Percentiles rank a stretch among this genome's conserved stretches.
Evolutionary conservation across 148 eudicot species (phyloP).

Genomic region (Heliamphora exappendiculata): DNA sequence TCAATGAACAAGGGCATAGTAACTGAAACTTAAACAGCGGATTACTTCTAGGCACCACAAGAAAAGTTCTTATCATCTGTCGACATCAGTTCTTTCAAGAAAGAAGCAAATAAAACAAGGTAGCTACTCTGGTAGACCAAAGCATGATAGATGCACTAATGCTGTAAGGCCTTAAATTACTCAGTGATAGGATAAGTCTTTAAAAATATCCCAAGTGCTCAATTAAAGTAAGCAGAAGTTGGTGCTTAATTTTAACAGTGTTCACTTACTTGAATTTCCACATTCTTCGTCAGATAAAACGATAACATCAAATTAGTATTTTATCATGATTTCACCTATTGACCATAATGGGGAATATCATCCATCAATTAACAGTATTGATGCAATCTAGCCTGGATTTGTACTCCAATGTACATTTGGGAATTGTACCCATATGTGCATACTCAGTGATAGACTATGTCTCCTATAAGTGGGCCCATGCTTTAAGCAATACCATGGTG

Average conservation of each 20-base stretch:
- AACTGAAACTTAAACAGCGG: neutral
- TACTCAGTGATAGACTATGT: neutral
- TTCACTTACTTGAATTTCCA: too few species aligned
- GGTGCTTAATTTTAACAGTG: neutral
- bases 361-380: neutral
- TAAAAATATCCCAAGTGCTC: neutral
- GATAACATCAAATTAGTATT: neutral
- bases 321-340: neutral
- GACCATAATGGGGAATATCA: neutral
- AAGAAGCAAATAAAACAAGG: neutral
- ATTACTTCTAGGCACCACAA: neutral
- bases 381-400: neutral
- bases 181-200: neutral
- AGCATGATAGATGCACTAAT: neutral
- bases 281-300: neutral
- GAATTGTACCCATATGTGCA: too few species aligned
- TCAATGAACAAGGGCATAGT: neutral
- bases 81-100: neutral
- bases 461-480: neutral
- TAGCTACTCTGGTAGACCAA: neutral
- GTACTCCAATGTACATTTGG: neutral
- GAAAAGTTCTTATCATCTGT: neutral
- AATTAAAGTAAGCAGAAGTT: neutral
- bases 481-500: neutral
- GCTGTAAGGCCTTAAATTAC: neutral